Base-by-base conservation (phyloP, 2,329 filamentous ascomycete genomes). In the Penicillium paneum region DNA sequence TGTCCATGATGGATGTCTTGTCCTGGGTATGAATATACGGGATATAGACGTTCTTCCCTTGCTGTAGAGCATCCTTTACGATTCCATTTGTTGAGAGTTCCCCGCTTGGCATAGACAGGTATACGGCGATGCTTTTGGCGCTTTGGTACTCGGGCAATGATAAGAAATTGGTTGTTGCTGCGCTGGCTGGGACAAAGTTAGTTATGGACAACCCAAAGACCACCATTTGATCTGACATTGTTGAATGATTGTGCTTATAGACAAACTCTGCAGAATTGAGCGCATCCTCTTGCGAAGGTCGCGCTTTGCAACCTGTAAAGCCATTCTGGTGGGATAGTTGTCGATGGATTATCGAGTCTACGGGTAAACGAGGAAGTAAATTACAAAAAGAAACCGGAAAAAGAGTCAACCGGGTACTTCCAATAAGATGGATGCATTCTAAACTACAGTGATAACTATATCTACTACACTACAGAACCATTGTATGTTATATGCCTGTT, bases 41-140 rank as follows among this genome's bases (percentile, higher is more conserved):
- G 44, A 99, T 86, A 71, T 91, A 97, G 54, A 99, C 91, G 57
- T 87, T 80, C 75, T 97, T 99, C 36, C 89, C 90, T 3, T 79
- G 73, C 7, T 76, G 74, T 26, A 99, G 79, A 12, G 93, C 92
- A 77, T 97, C 84, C 28, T 84, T 83, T 8, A 97, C 90, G 51
- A 97, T 90, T 45, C 80, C 78, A 48, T 87, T 85, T 1, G 94
- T 99, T 63, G 91, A 90, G 26, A 96, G 83, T 76, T 99, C 94
- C 24, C 87, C 88, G 10, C 79, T 77, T 0, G 92, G 91, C 94
- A 99, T 99, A 11, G 93, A 94, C 15, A 99, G 80, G 71, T 96
- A 99, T 53, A 99, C 81, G 64, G 90, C 91, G 66, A 99, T 83
- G 49, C 84, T 82, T 56, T 79, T 81, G 39, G 94, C 92, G 51